Evolutionary conservation across 345 rosid species (phyloP), one percentile per base, ranked within the genome.

Genomic region (Acer saccharum): DNA sequence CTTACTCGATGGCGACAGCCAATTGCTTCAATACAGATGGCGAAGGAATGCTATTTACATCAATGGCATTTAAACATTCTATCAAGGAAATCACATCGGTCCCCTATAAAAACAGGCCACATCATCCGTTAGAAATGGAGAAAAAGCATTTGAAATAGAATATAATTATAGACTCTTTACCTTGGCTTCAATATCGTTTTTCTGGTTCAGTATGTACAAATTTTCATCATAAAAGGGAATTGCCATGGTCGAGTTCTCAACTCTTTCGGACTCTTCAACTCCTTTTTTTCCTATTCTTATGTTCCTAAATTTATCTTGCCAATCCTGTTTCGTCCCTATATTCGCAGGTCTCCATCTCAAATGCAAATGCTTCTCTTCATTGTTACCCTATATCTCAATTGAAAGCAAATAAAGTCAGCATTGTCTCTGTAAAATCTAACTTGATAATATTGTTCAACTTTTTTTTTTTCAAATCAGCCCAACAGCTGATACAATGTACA

Each of bases 1-100:
- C 99, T 91, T 87, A 95, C 99, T 92, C 94, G 25, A 89, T 71
- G 62, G 95, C 96, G 81, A 80, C 69, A 80, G 95, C 96, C 83
- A 95, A 84, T 82, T 88, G 99, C 90, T 91, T 91, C 84, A 93
- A 32, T 81, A 89, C 86, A 71, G 89, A 88, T 71, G 92, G 69
- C 48, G 90, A 68, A 86, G 97, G 98, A 80, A 95, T 90, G 78
- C 82, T 83, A 80, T 88, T 89, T 41, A 81, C 81, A 77, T 88
- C 85, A 66, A 82, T 84, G 62, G 90, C 82, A 78, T 85, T 83
- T 74, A 93, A 83, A 80, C 85, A 79, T 61, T 93, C 97, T 65
- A 89, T 52, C 72, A 86, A 65, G 67, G 81, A 85, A 76, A 83
- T 76, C 63, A 88, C 81, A 75, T 93, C 93, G 71, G 87, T 82